Conservation (phyloP, 768 basidiomycete genomes). For the Hemileccinum impolitum region DNA sequence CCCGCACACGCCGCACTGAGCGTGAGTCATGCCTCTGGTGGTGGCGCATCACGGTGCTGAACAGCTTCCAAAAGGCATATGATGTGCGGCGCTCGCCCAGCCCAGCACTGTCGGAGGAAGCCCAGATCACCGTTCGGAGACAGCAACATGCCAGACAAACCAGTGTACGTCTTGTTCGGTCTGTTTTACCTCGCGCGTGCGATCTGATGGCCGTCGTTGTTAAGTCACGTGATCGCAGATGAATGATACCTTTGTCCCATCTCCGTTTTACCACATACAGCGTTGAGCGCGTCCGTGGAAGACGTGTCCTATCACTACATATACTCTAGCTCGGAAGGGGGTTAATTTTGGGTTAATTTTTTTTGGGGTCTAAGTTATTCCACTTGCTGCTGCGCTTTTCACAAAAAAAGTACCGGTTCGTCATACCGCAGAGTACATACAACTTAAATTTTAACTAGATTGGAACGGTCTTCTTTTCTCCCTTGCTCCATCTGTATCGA, state of each 20-base stretch:
- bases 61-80: slow-evolving; percentile 19
- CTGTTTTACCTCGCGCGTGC: background rate
- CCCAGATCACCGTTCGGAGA: slow-evolving; percentile 32
- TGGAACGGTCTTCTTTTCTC: background rate
- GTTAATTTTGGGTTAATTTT: slow-evolving; percentile 20
- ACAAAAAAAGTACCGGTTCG: slow-evolving; percentile 23
- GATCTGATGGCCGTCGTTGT: slow-evolving; percentile 11
- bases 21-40: slow-evolving; percentile 13
- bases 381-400: slow-evolving; percentile 12
- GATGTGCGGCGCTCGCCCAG: slow-evolving; percentile 32
- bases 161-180: slow-evolving; percentile 12
- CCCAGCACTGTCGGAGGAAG: slow-evolving; percentile 29
- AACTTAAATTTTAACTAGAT: slow-evolving; percentile 12
- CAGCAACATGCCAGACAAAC: slow-evolving; percentile 29
- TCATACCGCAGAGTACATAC: slow-evolving; percentile 13
- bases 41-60: slow-evolving; percentile 4
- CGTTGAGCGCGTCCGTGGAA: slow-evolving; percentile 23
- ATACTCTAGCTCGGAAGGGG: slow-evolving; percentile 24
- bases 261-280: background rate
- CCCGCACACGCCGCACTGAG: slow-evolving; percentile 21
- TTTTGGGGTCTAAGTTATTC: slow-evolving; percentile 29
- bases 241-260: background rate
- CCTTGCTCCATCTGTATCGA: slow-evolving; percentile 13
- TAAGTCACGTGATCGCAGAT: slow-evolving; percentile 32
- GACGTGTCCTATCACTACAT: background rate